phyloP scores from a whole-genome alignment of 2,329 filamentous ascomycete species.

The Venturia asperata region DNA sequence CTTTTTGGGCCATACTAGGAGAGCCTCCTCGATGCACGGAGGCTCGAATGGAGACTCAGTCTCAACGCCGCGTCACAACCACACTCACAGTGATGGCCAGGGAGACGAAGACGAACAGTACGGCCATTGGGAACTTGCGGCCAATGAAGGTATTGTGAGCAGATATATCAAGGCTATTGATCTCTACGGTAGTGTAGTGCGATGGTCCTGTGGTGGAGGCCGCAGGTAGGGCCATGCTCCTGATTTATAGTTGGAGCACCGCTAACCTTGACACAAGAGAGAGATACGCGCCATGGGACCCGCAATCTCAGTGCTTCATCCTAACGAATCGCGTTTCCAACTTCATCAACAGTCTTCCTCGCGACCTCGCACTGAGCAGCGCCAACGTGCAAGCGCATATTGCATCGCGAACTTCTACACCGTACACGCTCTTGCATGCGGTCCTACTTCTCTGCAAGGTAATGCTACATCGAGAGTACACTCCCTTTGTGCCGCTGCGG shows the following conservation, averaged over 20 bases:
- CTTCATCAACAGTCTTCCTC: slow-evolving; percentile 50
- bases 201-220: slow-evolving; percentile 53
- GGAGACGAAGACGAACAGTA: slow-evolving; percentile 36
- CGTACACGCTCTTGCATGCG: slow-evolving; percentile 61
- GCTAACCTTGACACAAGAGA: slow-evolving; percentile 33
- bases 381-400: slow-evolving; percentile 61
- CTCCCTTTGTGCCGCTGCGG: slow-evolving; percentile 57
- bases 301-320: slow-evolving; percentile 47
- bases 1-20: neutral
- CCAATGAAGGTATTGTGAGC: slow-evolving; percentile 41
- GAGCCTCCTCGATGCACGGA: neutral
- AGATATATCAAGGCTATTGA: slow-evolving; percentile 48
- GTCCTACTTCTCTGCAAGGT: slow-evolving; percentile 59
- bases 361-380: slow-evolving; percentile 50
- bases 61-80: slow-evolving; percentile 12
- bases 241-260: no score
- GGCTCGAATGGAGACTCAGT: slow-evolving; percentile 8
- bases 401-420: slow-evolving; percentile 54
- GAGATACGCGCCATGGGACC: slow-evolving; percentile 54
- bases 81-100: slow-evolving; percentile 6
- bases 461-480: slow-evolving; percentile 61
- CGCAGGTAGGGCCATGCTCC: slow-evolving; percentile 37
- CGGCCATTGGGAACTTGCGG: slow-evolving; percentile 46
- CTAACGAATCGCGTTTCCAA: slow-evolving; percentile 46
- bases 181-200: slow-evolving; percentile 50